Evolutionary conservation across 768 basidiomycete species (phyloP).

Genomic region (Lentinula guzmanii): DNA sequence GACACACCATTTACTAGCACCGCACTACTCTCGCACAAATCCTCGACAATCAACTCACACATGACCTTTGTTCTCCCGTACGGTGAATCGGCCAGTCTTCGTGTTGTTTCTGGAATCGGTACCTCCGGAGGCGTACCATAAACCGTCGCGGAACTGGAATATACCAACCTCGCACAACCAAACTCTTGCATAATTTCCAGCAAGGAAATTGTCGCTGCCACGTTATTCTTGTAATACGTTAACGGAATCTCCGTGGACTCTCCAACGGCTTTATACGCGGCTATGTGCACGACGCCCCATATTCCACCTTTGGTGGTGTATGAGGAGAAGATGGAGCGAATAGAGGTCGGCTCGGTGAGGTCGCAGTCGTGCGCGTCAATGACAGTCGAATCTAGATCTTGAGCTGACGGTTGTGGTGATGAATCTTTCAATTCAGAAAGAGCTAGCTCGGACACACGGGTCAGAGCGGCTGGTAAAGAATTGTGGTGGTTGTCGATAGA

Average conservation of each 20-base stretch:
- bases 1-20: conserved; percentile 40
- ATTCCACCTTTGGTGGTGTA: conserved; percentile 87
- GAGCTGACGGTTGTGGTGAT: conserved; percentile 37
- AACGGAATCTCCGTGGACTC: conserved; percentile 92
- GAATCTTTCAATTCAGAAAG: conserved; percentile 53
- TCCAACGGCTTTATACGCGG: conserved; percentile 96
- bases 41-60: conserved; percentile 85
- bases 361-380: conserved; percentile 71
- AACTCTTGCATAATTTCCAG: conserved; percentile 83
- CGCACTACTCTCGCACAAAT: conserved; percentile 47
- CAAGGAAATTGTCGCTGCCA: conserved; percentile 79
- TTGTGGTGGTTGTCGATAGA: conserved; percentile 96
- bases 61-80: conserved; percentile 98
- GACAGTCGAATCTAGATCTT: conserved; percentile 65
- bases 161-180: conserved; percentile 83
- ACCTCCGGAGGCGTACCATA: conserved; percentile 91
- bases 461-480: conserved; percentile 70
- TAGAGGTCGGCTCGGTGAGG: conserved; percentile 64
- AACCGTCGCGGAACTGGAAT: conserved; percentile 97
- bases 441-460: conserved; percentile 77
- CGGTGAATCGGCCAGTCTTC: conserved; percentile 82
- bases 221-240: conserved; percentile 93
- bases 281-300: conserved; percentile 96
- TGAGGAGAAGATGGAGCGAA: conserved; percentile 73
- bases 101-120: conserved; percentile 91